These are phyloP conservation scores for Protea cynaroides DNA, from an alignment of 164 flowering plant genomes.

Conservation along the genomic window DNA sequence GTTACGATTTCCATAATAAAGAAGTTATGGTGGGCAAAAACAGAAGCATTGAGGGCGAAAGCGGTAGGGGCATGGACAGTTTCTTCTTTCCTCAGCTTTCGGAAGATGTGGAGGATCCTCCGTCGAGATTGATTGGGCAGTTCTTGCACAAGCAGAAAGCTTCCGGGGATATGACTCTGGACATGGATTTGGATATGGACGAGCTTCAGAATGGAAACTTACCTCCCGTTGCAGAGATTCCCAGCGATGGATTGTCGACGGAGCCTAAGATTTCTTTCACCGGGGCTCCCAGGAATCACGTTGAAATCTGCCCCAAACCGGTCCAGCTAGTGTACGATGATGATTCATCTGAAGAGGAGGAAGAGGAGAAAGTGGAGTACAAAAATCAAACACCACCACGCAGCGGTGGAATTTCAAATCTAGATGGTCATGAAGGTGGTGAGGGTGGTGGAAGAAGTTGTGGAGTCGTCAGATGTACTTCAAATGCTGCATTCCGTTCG, in stretches of 20 bases:
- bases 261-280: constrained; percentile 36
- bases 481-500: constrained; percentile 24
- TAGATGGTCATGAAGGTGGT: not conserved
- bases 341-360: constrained; percentile 12
- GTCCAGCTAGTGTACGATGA: constrained; percentile 12
- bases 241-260: constrained; percentile 8
- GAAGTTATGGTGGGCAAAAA: not conserved
- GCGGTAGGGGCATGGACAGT: not conserved
- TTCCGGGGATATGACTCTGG: too few species aligned
- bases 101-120: too few species aligned
- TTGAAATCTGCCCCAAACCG: constrained; percentile 11
- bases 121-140: too few species aligned
- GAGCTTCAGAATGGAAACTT: too few species aligned
- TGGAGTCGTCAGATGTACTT: constrained; percentile 19
- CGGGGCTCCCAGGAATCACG: constrained; percentile 6
- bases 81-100: too few species aligned
- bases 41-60: not conserved
- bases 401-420: not conserved
- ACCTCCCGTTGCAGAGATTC: too few species aligned
- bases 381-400: not conserved
- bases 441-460: not conserved
- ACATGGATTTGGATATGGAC: too few species aligned
- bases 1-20: constrained; percentile 33
- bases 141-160: too few species aligned
- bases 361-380: too few species aligned